These are phyloP conservation scores for Austroboletus niveus DNA, from an alignment of 1,284 basidiomycete genomes.

Conservation along the genomic window DNA sequence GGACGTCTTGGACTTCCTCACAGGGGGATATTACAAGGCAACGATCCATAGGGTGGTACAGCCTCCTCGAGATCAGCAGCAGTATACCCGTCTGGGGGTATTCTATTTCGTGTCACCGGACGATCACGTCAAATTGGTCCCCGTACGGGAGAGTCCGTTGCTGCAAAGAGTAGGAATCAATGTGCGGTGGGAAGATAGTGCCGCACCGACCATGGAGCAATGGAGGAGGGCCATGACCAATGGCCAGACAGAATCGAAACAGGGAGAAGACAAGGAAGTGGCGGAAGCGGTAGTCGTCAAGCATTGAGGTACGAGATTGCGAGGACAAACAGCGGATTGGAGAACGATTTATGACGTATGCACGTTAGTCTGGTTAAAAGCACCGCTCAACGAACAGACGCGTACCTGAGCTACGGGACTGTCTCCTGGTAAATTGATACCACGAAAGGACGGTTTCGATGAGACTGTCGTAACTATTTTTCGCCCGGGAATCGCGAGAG, in stretches of 20 bases:
- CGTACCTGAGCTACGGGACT: no score
- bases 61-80: conserved; percentile 43
- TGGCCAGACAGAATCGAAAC: conserved; percentile 36
- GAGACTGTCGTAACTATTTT: no score
- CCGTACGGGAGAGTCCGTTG: conserved; percentile 32
- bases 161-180: conserved; percentile 34
- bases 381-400: no score
- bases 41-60: conserved; percentile 45
- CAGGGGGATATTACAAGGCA: conserved; percentile 50
- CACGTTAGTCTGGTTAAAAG: no score
- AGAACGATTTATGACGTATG: no score
- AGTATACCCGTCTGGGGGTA: conserved; percentile 40
- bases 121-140: conserved; percentile 33
- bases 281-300: conserved; percentile 46
- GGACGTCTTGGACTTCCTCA: conserved; percentile 56
- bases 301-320: conserved; percentile 30
- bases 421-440: no score
- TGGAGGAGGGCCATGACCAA: conserved; percentile 43
- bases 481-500: no score
- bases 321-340: no score
- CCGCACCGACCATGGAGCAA: conserved; percentile 38
- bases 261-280: conserved; percentile 30
- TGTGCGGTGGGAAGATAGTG: conserved; percentile 30
- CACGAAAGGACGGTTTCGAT: no score
- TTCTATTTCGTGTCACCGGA: conserved; percentile 42